Evolutionary conservation across 2,329 filamentous ascomycete genomes (phyloP).

Genomic region (Arthrobotrys iridis): DNA sequence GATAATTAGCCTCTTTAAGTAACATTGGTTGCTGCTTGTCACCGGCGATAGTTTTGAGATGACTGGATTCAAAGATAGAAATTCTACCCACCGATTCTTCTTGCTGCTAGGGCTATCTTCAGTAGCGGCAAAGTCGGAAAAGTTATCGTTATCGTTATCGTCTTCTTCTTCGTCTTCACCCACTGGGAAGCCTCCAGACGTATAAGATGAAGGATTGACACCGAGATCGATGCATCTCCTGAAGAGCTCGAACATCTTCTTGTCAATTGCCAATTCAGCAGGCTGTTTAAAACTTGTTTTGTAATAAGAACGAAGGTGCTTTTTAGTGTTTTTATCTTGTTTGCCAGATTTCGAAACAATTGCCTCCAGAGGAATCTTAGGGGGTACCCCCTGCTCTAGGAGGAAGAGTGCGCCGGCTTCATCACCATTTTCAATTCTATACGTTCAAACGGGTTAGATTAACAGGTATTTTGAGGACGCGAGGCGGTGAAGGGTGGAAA

Average conservation of each 20-base stretch:
- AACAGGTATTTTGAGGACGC: slow-evolving; percentile 60
- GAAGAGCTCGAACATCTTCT: slow-evolving; percentile 66
- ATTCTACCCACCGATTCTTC: background rate
- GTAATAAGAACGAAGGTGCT: slow-evolving; percentile 61
- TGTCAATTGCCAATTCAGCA: slow-evolving; percentile 70
- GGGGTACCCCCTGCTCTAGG: slow-evolving; percentile 71
- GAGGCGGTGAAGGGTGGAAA: background rate
- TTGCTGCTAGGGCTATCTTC: background rate
- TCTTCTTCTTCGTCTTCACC: slow-evolving; percentile 57
- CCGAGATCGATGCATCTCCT: slow-evolving; percentile 71
- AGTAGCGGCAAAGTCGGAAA: background rate
- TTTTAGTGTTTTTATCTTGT: background rate
- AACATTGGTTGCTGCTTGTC: too few relatives aligned
- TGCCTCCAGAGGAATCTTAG: slow-evolving; percentile 70
- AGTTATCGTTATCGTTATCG: background rate
- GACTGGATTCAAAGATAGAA: too few relatives aligned
- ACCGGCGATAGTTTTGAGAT: too few relatives aligned
- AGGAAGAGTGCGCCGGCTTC: slow-evolving; percentile 69
- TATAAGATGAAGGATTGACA: slow-evolving; percentile 72
- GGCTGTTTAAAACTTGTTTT: slow-evolving; percentile 69
- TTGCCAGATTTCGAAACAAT: slow-evolving; percentile 68
- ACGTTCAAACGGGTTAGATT: slow-evolving; percentile 69
- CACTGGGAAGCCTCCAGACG: background rate
- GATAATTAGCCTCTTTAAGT: too few relatives aligned
- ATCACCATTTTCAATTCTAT: slow-evolving; percentile 61